Percentiles rank a stretch among this genome's conserved stretches.
Evolutionary conservation across 1,284 basidiomycete species (phyloP).

Genomic region (Ustilago trichophora): DNA sequence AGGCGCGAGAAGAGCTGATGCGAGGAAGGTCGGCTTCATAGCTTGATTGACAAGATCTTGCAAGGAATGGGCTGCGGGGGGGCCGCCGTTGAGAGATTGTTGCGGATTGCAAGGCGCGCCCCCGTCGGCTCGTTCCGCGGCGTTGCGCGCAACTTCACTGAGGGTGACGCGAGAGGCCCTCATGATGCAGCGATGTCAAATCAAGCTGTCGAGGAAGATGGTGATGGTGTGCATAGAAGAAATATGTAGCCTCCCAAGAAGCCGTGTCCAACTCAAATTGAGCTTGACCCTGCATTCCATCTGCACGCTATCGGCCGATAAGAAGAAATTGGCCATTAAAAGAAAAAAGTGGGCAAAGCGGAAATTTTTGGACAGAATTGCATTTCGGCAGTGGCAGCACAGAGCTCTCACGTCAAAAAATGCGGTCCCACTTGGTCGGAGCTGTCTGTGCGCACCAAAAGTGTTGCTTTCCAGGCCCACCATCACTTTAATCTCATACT

Average conservation of each 20-base stretch:
- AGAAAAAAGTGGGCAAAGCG: neutral
- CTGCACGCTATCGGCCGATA: constrained; percentile 24
- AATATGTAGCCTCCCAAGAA: constrained; percentile 11
- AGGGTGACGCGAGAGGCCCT: constrained; percentile 1
- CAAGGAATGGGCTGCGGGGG: neutral
- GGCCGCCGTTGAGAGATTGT: too few species aligned
- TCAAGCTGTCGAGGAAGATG: neutral
- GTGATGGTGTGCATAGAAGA: neutral
- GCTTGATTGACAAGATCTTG: constrained; percentile 26
- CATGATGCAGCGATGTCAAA: neutral
- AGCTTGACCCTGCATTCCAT: neutral
- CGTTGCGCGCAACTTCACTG: neutral
- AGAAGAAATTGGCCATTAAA: constrained; percentile 15
- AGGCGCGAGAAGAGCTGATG: constrained; percentile 4
- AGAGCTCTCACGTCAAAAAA: neutral
- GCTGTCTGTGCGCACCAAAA: constrained; percentile 22
- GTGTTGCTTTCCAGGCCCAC: too few species aligned
- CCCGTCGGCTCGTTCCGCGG: neutral
- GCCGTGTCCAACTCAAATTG: neutral
- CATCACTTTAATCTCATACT: neutral
- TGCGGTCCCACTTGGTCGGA: neutral
- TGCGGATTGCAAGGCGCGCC: neutral
- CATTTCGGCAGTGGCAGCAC: neutral
- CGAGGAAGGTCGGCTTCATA: neutral
- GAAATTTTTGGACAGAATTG: neutral